Evolutionary conservation across 2,329 filamentous ascomycete species (phyloP), one percentile per base, ranked within the genome.

Genomic region (Helicocarpus griseus): DNA sequence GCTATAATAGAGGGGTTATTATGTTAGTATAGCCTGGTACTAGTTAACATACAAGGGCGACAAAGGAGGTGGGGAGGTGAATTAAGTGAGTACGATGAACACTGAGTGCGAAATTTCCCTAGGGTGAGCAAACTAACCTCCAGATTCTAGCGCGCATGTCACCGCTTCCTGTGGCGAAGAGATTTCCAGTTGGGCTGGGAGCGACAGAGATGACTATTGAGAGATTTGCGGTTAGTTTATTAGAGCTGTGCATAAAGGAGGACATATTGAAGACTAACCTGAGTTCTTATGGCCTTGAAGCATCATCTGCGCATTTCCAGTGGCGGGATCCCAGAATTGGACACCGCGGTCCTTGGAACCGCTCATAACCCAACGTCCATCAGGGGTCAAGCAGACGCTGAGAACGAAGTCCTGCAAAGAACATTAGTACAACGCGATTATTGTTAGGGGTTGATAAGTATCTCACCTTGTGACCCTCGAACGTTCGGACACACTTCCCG

Each of bases 211-310:
- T 97, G 61, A 98, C 93, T 82, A 28, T n/a, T 7, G 59, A 50
- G 54, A 39, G 46, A 53, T 54, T 47, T 56, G 60, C 56, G 60
- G 57, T 56, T 26, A 51, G 48, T 54, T 46, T 9, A 21, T 13
- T 21, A 40, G 14, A 33, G 38, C 39, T 13, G 13, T 8, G 24
- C 38, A 14, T 17, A 48, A 44, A 51, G 29, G 28, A 13, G 1
- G 19, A 29, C 6, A 29, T n/a, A 19, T 29, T 6, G 13, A 29
- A 21, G 24, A 71, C 77, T 62, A 69, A 83, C 81, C 80, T 9
- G 89, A 95, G 72, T 97, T 97, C 78, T 97, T 97, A 69, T 98
- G 93, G 24, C 93, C 93, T 70, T 97, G 93, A 56, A 98, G 80
- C 93, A 97, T 97, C 67, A 98, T 85, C 72, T 97, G 91, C 1